A percentile compares a stretch with the other conserved stretches of the same genome.
Evolutionary conservation across 306 rosid genomes (phyloP).

Genomic region (Sicyos baderoa): DNA sequence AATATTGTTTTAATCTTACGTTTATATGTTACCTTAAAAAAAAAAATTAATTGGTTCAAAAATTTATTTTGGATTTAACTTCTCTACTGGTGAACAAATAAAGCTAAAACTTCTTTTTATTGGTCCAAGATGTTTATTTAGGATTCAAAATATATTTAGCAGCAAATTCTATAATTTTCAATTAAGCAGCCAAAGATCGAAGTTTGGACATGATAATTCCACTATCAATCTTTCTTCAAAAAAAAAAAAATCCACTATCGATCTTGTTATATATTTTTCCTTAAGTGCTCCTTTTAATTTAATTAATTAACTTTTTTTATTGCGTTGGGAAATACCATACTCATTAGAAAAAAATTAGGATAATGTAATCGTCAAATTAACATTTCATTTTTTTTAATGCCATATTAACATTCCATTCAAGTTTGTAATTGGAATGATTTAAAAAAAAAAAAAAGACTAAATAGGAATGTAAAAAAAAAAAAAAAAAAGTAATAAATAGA

Average conservation of each 20-base stretch:
- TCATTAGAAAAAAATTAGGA: neutral
- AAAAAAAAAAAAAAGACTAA: neutral
- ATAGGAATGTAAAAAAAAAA: too few species aligned
- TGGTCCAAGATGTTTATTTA: neutral
- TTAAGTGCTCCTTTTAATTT: neutral
- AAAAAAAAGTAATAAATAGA: neutral
- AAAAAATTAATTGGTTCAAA: neutral
- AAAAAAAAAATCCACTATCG: too few species aligned
- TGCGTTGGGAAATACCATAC: neutral
- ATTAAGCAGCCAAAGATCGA: conserved; percentile 2
- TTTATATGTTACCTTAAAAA: too few species aligned
- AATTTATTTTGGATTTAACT: neutral
- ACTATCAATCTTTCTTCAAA: neutral
- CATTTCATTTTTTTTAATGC: too few species aligned
- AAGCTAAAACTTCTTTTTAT: neutral
- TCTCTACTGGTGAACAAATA: neutral
- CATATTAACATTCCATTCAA: too few species aligned
- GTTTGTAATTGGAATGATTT: neutral
- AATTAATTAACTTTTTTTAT: neutral
- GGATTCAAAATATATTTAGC: neutral
- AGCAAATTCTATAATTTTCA: neutral
- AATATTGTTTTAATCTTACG: too few species aligned
- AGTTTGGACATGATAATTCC: conserved; percentile 6
- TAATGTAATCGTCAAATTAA: too few species aligned
- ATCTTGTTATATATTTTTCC: neutral